These are phyloP conservation scores for Acacia pycnantha DNA, from an alignment of 331 rosid species.

Conservation along the genomic window DNA sequence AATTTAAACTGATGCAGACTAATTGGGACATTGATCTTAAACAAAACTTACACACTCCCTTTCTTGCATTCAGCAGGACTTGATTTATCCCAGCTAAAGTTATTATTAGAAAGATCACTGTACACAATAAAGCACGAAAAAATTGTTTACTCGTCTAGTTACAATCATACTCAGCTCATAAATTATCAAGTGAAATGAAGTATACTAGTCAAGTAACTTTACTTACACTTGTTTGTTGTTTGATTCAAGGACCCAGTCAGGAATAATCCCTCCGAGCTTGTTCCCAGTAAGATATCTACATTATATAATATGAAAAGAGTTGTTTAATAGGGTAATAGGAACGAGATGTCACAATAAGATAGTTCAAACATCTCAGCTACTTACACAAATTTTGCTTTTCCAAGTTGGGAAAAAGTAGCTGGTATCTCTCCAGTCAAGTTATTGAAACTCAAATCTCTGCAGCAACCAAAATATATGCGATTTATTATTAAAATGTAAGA, in stretches of 20 bases:
- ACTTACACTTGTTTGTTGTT: constrained; percentile 64
- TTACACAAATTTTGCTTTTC: constrained; percentile 61
- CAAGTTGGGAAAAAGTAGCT: constrained; percentile 44
- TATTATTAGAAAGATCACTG: constrained; percentile 85
- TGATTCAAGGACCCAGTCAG: constrained; percentile 57
- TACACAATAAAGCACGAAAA: constrained; percentile 24
- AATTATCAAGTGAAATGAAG: neutral
- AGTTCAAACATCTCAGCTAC: constrained; percentile 26
- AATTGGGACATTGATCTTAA: constrained; percentile 9
- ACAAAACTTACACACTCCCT: constrained; percentile 74
- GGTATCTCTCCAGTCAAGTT: constrained; percentile 77
- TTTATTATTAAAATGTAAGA: constrained; percentile 20
- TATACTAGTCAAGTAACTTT: neutral
- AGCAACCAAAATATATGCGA: constrained; percentile 22
- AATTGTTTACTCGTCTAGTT: constrained; percentile 13
- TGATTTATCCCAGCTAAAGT: constrained; percentile 69
- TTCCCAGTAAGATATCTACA: constrained; percentile 73
- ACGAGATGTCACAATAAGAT: constrained; percentile 9
- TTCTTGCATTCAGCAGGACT: constrained; percentile 63
- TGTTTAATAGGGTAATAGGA: neutral
- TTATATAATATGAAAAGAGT: constrained; percentile 3
- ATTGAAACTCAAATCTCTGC: constrained; percentile 86
- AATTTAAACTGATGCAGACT: neutral
- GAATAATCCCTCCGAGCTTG: constrained; percentile 71
- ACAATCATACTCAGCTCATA: neutral